Evolutionary conservation across 129 eudicot genomes (phyloP), one percentile per base, ranked within the genome.

Genomic region (Gnaphalium uliginosum): DNA sequence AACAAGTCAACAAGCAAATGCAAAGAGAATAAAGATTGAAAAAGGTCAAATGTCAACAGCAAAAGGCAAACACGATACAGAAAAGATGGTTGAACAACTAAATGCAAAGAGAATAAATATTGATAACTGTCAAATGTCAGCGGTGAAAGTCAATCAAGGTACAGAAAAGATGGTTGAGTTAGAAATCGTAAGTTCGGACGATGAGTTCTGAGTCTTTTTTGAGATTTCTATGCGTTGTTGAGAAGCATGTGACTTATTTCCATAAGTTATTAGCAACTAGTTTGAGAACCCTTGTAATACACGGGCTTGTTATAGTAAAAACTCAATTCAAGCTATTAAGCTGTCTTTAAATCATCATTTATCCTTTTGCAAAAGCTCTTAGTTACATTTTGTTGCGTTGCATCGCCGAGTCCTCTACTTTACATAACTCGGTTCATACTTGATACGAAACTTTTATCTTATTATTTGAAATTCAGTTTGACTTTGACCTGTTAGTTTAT

Each of bases 181-280:
- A 48, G 96, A 93, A 9, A 71, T 85, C 60, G 66, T 83, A 62
- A 93, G 98, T 85, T 93, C 97, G 59, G 98, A 93, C 82, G 98
- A 93, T 29, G 98, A 93, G 22, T 26, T 59, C 14, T 83, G 82
- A 85, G 75, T 69, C 27, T 18, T 60, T 72, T 8, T 60, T 69
- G 63, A 69, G 19, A 27, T 29, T 26, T 41, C 1, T 35, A 30
- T 35, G 27, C 33, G 61, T 8, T 67, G 4, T 60, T 53, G 21
- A 61, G 4, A 17, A 39, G 30, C 33, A 73, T 43, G 14, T 18
- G 32, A 30, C 43, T 5, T 61, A 39, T 57, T 54, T 5, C 53
- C 11, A 0, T 43, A 60, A 71, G 54, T 62, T 64, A 79, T 78
- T 50, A 46, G 53, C 51, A 13, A 46, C 53, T 46, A 14, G 53